Base-by-base conservation (phyloP, 1,284 basidiomycete genomes). In the Takashimella koratensis region DNA sequence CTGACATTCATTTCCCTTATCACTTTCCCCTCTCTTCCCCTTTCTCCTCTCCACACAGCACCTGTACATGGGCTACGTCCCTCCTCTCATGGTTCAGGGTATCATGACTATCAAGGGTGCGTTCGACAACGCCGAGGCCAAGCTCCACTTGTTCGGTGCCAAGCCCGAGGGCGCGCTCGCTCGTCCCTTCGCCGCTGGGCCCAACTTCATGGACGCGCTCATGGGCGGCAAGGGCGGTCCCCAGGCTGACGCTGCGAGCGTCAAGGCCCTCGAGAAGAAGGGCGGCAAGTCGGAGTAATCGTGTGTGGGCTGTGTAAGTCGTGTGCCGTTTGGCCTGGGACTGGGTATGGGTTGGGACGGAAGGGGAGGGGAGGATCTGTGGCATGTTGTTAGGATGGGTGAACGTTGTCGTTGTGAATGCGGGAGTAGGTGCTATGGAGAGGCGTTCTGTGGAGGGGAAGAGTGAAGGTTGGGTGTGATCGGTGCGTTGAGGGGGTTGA, bases 61-160 rank as follows among this genome's bases (percentile, higher is more conserved):
- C 77, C 60, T 86, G 49, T 95, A 93, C 81, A 68, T 76, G 61
- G 83, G 87, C 69, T 94, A 88, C 81, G 92, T 90, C 11, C 91
- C 93, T 69, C 92, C 91, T 10, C 82, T 94, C 58, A 94, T 95
- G 79, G 86, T 95, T 59, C 91, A 95, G 74, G 82, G 83, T 26
- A 81, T 95, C 63, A 93, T 94, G 89, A 89, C 87, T 20, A 58
- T 95, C 68, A 95, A 96, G 79, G 82, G 81, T 45, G 75, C 92
- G 43, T 89, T 87, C 73, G 92, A 95, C 68, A 85, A 88, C 56
- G 92, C 91, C 74, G 81, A 83, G 16, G 83, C 92, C 60, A 80
- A 84, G 45, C 85, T 95, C 57, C 84, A 93, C 78, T 52, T 95
- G 54, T 76, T 89, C 30, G 87, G 87, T 47, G 82, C 86, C 72